phyloP scores from a whole-genome alignment of 768 basidiomycete species.

The Strobilomyces dryophilus region DNA sequence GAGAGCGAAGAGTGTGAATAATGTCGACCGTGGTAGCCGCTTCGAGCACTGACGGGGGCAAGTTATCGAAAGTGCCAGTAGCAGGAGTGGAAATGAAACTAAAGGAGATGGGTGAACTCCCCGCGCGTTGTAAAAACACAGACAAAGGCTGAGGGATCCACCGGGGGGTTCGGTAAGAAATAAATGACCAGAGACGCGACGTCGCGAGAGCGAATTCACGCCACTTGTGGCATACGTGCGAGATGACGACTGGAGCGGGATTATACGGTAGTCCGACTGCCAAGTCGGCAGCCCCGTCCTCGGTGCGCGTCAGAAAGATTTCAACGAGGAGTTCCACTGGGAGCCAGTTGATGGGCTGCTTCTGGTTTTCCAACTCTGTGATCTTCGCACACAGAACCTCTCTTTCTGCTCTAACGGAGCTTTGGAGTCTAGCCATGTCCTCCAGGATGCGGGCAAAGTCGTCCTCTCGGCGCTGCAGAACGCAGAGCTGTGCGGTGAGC shows the following conservation, averaged over 20 bases:
- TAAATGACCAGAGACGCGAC: constrained; percentile 43
- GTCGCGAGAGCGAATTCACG: constrained; percentile 40
- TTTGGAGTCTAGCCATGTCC: constrained; percentile 37
- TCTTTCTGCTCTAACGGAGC: constrained; percentile 33
- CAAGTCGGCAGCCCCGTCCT: constrained; percentile 24
- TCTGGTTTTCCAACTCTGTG: constrained; percentile 36
- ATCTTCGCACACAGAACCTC: constrained; percentile 28
- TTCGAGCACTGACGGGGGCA: constrained; percentile 17
- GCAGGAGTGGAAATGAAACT: constrained; percentile 27
- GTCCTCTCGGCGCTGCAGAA: constrained; percentile 35
- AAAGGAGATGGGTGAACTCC: constrained; percentile 32
- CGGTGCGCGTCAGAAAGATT: constrained; percentile 36
- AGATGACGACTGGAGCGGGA: constrained; percentile 37
- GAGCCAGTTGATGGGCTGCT: constrained; percentile 47
- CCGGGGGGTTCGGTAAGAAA: constrained; percentile 26
- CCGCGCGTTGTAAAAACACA: constrained; percentile 37
- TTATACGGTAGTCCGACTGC: constrained; percentile 25
- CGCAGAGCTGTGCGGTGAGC: constrained; percentile 36
- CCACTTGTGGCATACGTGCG: constrained; percentile 51
- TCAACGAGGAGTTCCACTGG: constrained; percentile 45
- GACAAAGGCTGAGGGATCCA: constrained; percentile 23
- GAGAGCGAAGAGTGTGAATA: constrained; percentile 19
- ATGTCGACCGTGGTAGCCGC: constrained; percentile 21
- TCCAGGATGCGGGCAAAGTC: constrained; percentile 39
- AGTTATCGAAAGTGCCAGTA: constrained; percentile 2